phyloP scores from a whole-genome alignment of 441 rosid species.

The Mallotus japonicus region DNA sequence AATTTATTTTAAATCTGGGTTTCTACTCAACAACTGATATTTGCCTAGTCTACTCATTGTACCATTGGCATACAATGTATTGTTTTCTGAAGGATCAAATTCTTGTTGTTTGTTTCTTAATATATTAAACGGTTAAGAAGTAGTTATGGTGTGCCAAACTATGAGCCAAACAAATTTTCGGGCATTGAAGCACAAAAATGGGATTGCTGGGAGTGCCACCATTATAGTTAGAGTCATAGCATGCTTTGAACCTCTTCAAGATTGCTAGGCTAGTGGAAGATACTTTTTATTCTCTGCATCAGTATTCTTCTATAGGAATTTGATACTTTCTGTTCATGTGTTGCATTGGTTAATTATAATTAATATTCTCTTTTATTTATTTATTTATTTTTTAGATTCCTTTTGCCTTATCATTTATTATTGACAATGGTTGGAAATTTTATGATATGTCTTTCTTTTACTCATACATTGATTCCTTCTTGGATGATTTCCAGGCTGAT shows the following conservation, averaged over 20 bases:
- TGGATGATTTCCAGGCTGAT: slow-evolving; percentile 60
- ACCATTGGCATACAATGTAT: not conserved
- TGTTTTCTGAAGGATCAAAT: slow-evolving; percentile 24
- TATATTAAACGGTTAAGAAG: slow-evolving; percentile 46
- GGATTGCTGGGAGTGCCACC: slow-evolving; percentile 77
- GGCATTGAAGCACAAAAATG: slow-evolving; percentile 83
- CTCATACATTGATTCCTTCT: slow-evolving; percentile 31
- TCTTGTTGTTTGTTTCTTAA: slow-evolving; percentile 11
- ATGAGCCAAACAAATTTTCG: slow-evolving; percentile 93
- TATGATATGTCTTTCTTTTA: not conserved
- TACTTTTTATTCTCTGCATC: slow-evolving; percentile 17
- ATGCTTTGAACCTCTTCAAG: slow-evolving; percentile 93
- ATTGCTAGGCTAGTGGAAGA: slow-evolving; percentile 84
- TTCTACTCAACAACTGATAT: not conserved
- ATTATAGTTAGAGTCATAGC: slow-evolving; percentile 93
- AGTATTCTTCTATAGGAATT: slow-evolving; percentile 11
- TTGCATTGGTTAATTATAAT: slow-evolving; percentile 1
- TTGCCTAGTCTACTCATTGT: not conserved
- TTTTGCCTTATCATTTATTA: slow-evolving; percentile 5
- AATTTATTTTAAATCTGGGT: slow-evolving; percentile 7
- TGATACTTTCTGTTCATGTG: slow-evolving; percentile 2
- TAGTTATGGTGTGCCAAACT: slow-evolving; percentile 99
- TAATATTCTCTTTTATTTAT: not conserved
- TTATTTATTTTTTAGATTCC: not conserved
- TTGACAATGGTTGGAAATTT: slow-evolving; percentile 2